These are phyloP conservation scores for Claviceps humidiphila DNA, from an alignment of 2,329 filamentous ascomycete genomes.

Conservation along the genomic window DNA sequence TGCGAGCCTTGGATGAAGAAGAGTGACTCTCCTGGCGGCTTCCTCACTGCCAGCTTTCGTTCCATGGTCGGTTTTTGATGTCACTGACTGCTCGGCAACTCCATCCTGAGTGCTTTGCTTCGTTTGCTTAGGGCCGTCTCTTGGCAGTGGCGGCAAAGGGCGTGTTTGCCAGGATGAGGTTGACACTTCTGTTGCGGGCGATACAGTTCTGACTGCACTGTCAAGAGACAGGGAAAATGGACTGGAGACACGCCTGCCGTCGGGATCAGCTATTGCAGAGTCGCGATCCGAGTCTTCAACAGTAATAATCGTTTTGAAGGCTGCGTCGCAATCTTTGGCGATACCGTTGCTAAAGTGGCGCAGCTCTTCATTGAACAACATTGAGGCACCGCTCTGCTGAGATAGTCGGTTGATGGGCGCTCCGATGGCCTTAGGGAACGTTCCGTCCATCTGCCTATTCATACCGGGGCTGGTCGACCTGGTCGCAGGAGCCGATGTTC, in stretches of 20 bases:
- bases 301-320: slow-evolving; percentile 59
- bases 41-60: slow-evolving; percentile 11
- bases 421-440: slow-evolving; percentile 14
- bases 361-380: slow-evolving; percentile 55
- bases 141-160: slow-evolving; percentile 37
- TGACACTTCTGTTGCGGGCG: slow-evolving; percentile 17
- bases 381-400: slow-evolving; percentile 15
- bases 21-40: slow-evolving; percentile 16
- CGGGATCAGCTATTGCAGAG: slow-evolving; percentile 19
- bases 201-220: slow-evolving; percentile 14
- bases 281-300: slow-evolving; percentile 22
- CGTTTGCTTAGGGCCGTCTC: slow-evolving; percentile 12
- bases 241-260: slow-evolving; percentile 22
- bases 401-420: slow-evolving; percentile 6
- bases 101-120: slow-evolving; percentile 10
- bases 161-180: slow-evolving; percentile 31
- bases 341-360: slow-evolving; percentile 74
- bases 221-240: slow-evolving; percentile 30
- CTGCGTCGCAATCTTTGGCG: slow-evolving; percentile 81
- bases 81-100: slow-evolving; percentile 12
- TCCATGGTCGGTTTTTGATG: slow-evolving; percentile 13
- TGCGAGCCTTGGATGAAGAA: slow-evolving; percentile 19
- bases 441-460: slow-evolving; percentile 12
- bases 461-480: slow-evolving; percentile 19
- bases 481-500: slow-evolving; percentile 8